These are phyloP conservation scores for Mortierella sp. DNA, from an alignment of 371 early-diverging fungal genomes.

Conservation along the genomic window DNA sequence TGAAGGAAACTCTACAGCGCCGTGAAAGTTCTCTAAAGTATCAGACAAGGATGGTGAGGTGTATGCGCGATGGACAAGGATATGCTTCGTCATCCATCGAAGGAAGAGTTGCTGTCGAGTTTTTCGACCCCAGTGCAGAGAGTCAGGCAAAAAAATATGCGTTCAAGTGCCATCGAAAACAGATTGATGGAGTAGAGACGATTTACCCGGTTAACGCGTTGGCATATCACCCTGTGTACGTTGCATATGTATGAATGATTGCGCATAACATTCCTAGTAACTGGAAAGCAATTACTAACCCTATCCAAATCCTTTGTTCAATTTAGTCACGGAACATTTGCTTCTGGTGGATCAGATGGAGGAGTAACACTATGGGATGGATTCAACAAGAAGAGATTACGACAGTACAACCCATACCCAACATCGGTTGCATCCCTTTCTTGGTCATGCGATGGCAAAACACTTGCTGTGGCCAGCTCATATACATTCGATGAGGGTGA, in stretches of 20 bases:
- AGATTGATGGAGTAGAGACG: conserved; percentile 80
- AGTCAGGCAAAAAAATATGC: conserved; percentile 87
- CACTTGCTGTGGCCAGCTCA: conserved; percentile 90
- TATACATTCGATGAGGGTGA: conserved; percentile 97
- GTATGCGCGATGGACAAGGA: conserved; percentile 86
- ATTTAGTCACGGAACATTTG: conserved; percentile 89
- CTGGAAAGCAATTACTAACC: background rate
- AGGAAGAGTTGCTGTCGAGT: conserved; percentile 95
- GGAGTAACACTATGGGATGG: conserved; percentile 95
- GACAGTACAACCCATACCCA: conserved; percentile 84
- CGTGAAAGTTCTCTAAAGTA: conserved; percentile 86
- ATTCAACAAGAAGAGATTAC: conserved; percentile 87
- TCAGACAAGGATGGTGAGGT: conserved; percentile 83
- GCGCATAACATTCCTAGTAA: background rate
- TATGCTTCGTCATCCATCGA: conserved; percentile 93
- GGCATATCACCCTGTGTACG: conserved; percentile 90
- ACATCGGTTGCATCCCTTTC: conserved; percentile 87
- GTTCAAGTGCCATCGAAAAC: conserved; percentile 95
- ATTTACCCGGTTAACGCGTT: conserved; percentile 96
- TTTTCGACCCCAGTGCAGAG: conserved; percentile 80
- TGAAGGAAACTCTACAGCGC: conserved; percentile 78
- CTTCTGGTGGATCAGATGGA: conserved; percentile 96
- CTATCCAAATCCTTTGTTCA: background rate
- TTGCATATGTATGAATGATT: background rate
- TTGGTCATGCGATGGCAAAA: conserved; percentile 83